Evolutionary conservation across 345 rosid genomes (phyloP), one percentile per base, ranked within the genome.

Genomic region (Conringia planisiliqua): DNA sequence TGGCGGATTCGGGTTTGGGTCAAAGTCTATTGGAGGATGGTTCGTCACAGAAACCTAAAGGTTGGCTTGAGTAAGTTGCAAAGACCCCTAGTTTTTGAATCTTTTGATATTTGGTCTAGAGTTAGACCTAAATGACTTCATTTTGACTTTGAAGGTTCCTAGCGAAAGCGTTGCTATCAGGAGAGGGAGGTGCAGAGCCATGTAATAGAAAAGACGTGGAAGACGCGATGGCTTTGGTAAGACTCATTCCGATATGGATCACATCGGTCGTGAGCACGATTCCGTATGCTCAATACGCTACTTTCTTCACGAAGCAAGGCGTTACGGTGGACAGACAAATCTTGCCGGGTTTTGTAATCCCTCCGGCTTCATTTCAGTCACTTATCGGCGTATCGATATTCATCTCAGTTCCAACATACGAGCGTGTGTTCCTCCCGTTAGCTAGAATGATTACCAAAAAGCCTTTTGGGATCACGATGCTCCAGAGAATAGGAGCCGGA

Each of bases 261-360:
- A 73, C 80, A 24, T 86, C 88, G 81, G 63, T 93, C 11, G 83
- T 88, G 75, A 89, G 88, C 76, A 67, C 83, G 10, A 87, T 82
- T 2, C 73, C 82, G 3, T 71, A 85, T 8, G 85, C 83, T 55
- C 98, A 89, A 65, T 58, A 70, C 48, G 84, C 84, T 56, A 93
- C 97, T 0, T 89, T 88, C 71, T 93, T 82, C 85, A 84, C 86
- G 43, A 90, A 91, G 82, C 97, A 93, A 83, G 97, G 86, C 10
- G 80, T 83, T 65, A 86, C 93, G 9, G 84, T 93, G 80, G 30
- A 62, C 71, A 73, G 88, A 47, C 64, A 84, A 12, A 75, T 87
- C 36, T 88, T 86, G 10, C 79, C 87, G 13, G 62, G 80, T 36
- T 83, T 93, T 55, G 71, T 71, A 18, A 54, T 90, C 22, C 88